Evolutionary conservation across 495 filamentous ascomycete species (phyloP).

Genomic region (Aspergillus taichungensis): DNA sequence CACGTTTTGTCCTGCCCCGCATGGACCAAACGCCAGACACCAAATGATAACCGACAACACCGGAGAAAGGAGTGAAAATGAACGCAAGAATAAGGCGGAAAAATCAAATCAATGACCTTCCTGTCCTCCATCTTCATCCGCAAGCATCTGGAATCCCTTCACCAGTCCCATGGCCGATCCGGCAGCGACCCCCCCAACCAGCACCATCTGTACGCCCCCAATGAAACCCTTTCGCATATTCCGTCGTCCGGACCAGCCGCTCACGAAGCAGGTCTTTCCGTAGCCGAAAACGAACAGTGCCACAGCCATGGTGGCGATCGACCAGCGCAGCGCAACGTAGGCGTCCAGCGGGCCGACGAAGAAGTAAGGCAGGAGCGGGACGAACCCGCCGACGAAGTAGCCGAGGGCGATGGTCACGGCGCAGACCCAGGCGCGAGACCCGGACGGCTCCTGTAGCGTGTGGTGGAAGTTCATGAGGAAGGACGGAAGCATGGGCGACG

Average conservation of each 20-base stretch:
- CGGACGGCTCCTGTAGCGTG: conserved; percentile 41
- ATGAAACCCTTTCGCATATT: conserved; percentile 34
- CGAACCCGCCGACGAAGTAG: conserved; percentile 65
- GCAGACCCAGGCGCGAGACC: conserved; percentile 47
- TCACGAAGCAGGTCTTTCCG: conserved; percentile 53
- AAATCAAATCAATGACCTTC: conserved; percentile 11
- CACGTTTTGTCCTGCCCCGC: too few species aligned
- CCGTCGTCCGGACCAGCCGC: conserved; percentile 25
- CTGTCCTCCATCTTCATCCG: conserved; percentile 4
- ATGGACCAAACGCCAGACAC: too few species aligned
- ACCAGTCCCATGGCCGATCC: conserved; percentile 58
- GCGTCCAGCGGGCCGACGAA: conserved; percentile 51
- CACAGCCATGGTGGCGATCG: conserved; percentile 58
- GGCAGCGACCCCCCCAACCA: conserved; percentile 57
- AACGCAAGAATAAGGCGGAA: neutral
- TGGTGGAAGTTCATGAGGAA: conserved; percentile 54
- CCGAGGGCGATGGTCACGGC: conserved; percentile 57
- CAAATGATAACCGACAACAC: too few species aligned
- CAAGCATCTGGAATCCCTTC: conserved; percentile 41
- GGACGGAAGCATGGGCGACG: conserved; percentile 39
- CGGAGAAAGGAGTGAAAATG: too few species aligned
- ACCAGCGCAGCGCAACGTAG: conserved; percentile 53
- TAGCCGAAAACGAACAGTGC: conserved; percentile 69
- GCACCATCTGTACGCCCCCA: conserved; percentile 55
- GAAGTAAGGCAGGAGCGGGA: conserved; percentile 71